Evolutionary conservation across 2,329 filamentous ascomycete species (phyloP).

Genomic region (Trichophyton benhamiae): DNA sequence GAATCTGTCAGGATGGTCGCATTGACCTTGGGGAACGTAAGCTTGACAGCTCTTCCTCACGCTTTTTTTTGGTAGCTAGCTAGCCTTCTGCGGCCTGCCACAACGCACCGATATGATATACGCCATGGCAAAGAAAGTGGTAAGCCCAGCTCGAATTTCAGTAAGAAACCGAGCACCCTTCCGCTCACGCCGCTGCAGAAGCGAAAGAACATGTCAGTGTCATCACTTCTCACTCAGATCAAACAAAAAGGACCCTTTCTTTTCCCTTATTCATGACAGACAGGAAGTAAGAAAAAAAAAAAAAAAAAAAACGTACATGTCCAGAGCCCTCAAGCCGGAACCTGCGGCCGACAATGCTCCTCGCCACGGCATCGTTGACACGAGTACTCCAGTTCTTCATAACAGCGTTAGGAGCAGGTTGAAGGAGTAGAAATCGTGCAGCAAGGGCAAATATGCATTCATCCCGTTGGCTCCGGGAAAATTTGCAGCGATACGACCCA

Average conservation of each 20-base stretch:
- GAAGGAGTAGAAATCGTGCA: too few species aligned
- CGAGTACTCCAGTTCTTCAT: conserved; percentile 35
- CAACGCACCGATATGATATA: conserved; percentile 64
- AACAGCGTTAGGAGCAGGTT: too few species aligned
- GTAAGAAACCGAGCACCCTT: conserved; percentile 69
- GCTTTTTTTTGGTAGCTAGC: too few species aligned
- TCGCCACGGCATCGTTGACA: conserved; percentile 48
- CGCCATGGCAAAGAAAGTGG: conserved; percentile 69
- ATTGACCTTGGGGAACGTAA: conserved; percentile 36
- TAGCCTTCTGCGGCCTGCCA: background rate
- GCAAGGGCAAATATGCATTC: background rate
- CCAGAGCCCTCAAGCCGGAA: conserved; percentile 74
- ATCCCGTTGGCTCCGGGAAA: background rate
- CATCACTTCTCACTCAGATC: conserved; percentile 7
- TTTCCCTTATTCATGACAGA: conserved; percentile 18
- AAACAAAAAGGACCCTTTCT: background rate
- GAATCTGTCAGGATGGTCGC: conserved; percentile 58
- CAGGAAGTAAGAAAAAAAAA: too few species aligned
- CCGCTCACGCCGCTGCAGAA: conserved; percentile 50
- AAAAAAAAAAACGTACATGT: conserved; percentile 44
- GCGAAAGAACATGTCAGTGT: background rate
- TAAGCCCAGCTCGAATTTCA: conserved; percentile 69
- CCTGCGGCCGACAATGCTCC: conserved; percentile 54
- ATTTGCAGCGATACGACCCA: background rate
- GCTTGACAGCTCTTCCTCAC: background rate